Evolutionary conservation across 1,284 basidiomycete genomes (phyloP), one percentile per base, ranked within the genome.

Genomic region (Coriolopsis trogii): DNA sequence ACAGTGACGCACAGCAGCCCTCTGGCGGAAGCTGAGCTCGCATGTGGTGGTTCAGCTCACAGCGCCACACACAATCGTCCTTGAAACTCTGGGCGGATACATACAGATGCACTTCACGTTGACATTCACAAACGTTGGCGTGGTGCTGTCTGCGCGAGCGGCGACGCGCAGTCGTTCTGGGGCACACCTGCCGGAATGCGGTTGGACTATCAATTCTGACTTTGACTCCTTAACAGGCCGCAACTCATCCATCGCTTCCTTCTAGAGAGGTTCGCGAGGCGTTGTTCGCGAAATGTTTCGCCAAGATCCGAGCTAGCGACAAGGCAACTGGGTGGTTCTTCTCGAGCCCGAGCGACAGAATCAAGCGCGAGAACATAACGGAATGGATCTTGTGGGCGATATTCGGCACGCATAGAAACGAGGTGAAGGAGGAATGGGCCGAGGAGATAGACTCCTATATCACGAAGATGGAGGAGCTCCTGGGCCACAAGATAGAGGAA

Each of bases 361-460:
- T 81, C 49, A 70, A 70, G 42, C 74, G 73, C 23, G 71, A 79
- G 13, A 83, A 87, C 54, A 67, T 81, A 41, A 52, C 73, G 4
- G 80, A 86, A 44, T 87, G 85, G 84, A 63, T 86, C n/a, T 67
- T 82, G 6, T 87, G 84, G 84, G 80, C 82, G 0, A 58, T 87
- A 16, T 87, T 85, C 23, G 70, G 69, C 33, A 67, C 64, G 8
- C 64, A 67, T 24, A 63, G 65, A 26, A 59, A 68, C 1, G 64
- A 63, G 2, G 24, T 52, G 1, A 55, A 60, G 10, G 66, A 75
- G 33, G 73, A 71, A 28, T 83, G 77, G 78, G 61, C 70, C 23
- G 77, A 77, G 13, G 79, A 81, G 56, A 60, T 84, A 0, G 68
- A 73, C 6, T 71, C 67, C 16, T 83, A 83, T 58, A 41, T 80